These are phyloP conservation scores for Suhomyces panamericanus DNA, from an alignment of 1,139 yeast species.

Conservation along the genomic window DNA sequence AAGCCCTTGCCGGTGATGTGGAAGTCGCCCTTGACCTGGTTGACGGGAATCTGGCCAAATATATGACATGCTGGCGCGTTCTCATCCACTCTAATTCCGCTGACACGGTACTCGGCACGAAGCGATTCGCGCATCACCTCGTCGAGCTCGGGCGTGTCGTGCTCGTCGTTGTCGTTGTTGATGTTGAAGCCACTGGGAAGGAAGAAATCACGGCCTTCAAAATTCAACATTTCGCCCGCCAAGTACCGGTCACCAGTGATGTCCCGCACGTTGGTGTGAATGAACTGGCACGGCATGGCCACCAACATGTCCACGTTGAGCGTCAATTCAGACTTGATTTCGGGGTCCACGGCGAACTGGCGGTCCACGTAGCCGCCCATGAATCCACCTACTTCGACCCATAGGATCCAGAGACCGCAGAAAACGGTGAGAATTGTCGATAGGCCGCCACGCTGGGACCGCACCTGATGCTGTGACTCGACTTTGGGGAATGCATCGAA, in stretches of 20 bases:
- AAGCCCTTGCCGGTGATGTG: constrained; percentile 78
- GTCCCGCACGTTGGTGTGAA: constrained; percentile 79
- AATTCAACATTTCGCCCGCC: constrained; percentile 72
- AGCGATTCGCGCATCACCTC: constrained; percentile 64
- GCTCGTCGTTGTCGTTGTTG: constrained; percentile 47
- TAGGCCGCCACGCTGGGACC: constrained; percentile 75
- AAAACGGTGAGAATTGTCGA: constrained; percentile 67
- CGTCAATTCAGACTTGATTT: constrained; percentile 58
- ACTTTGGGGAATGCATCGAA: constrained; percentile 92
- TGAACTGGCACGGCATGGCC: constrained; percentile 76
- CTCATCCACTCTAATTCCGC: constrained; percentile 41
- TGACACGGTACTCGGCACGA: constrained; percentile 57
- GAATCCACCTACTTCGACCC: constrained; percentile 86
- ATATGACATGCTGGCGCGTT: constrained; percentile 84
- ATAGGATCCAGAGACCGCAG: constrained; percentile 64
- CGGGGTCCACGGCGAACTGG: constrained; percentile 70
- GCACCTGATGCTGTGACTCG: constrained; percentile 69
- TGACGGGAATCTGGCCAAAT: constrained; percentile 83
- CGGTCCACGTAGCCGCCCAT: constrained; percentile 82
- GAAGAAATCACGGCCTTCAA: constrained; percentile 59
- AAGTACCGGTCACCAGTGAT: constrained; percentile 72
- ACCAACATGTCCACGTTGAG: constrained; percentile 80
- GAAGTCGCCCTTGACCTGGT: constrained; percentile 81
- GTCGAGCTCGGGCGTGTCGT: constrained; percentile 66
- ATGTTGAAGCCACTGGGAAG: constrained; percentile 49